phyloP scores from a whole-genome alignment of 2,329 filamentous ascomycete genomes.

The Cladosporium sphaerospermum region DNA sequence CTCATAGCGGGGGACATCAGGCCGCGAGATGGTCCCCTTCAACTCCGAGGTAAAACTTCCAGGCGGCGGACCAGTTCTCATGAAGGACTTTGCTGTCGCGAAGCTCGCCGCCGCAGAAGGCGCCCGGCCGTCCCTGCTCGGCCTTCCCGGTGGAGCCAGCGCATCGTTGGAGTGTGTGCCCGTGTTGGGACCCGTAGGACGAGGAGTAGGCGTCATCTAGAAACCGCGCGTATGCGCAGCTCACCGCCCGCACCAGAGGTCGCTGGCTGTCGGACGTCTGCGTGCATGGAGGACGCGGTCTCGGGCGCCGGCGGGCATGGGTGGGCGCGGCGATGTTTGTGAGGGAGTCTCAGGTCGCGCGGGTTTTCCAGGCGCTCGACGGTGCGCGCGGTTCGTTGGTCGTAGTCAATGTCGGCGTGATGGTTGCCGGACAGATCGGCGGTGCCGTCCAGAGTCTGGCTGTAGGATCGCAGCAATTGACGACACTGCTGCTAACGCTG shows the following conservation, averaged over 20 bases:
- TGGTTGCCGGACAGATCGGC: not conserved
- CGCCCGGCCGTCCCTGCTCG: conserved; percentile 50
- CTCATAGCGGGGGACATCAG: conserved; percentile 54
- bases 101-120: conserved; percentile 43
- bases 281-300: conserved; percentile 20
- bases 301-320: conserved; percentile 9
- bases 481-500: not conserved
- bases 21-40: conserved; percentile 63
- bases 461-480: not conserved
- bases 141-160: conserved; percentile 38
- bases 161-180: conserved; percentile 20
- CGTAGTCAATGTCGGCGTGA: not conserved
- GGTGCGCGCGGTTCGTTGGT: too few species aligned
- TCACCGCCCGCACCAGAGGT: conserved; percentile 12
- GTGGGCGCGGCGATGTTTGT: not conserved
- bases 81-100: conserved; percentile 61
- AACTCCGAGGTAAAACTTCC: conserved; percentile 89
- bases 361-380: too few species aligned
- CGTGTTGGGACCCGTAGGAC: conserved; percentile 27
- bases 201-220: conserved; percentile 25
- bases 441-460: not conserved
- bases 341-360: too few species aligned
- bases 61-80: conserved; percentile 60
- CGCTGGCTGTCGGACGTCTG: conserved; percentile 18
- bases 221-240: conserved; percentile 13